phyloP scores from a whole-genome alignment of 495 filamentous ascomycete genomes.

The Hyaloscypha finlandica region DNA sequence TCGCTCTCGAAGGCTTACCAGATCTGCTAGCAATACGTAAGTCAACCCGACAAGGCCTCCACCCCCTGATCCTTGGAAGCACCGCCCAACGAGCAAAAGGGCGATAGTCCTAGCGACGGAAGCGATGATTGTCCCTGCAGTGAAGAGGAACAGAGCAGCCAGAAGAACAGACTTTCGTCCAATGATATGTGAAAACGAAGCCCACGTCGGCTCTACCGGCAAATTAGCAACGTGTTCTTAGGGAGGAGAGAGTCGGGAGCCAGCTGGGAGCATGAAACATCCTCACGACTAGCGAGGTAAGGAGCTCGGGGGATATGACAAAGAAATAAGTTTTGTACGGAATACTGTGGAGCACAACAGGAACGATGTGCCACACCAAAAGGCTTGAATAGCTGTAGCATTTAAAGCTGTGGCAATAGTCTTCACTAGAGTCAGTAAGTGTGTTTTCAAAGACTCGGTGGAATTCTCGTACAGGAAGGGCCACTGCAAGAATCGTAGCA shows the following conservation, averaged over 20 bases:
- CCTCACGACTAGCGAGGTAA: no score
- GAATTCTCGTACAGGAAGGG: constrained; percentile 20
- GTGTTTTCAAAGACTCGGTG: background rate
- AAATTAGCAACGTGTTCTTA: no score
- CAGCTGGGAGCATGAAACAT: no score
- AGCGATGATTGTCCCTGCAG: constrained; percentile 59
- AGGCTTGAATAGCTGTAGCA: constrained; percentile 57
- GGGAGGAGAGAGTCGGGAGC: no score
- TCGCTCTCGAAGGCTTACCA: constrained; percentile 54
- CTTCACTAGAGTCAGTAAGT: constrained; percentile 7
- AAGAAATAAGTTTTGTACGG: constrained; percentile 14
- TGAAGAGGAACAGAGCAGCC: constrained; percentile 52
- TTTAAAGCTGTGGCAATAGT: constrained; percentile 39
- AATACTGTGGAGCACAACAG: constrained; percentile 52
- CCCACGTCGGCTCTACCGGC: constrained; percentile 42
- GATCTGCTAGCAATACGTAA: constrained; percentile 65
- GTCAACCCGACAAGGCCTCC: constrained; percentile 65
- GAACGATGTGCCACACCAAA: constrained; percentile 55
- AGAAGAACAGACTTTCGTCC: constrained; percentile 48
- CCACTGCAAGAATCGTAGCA: constrained; percentile 26
- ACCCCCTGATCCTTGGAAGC: constrained; percentile 69
- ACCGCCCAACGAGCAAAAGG: constrained; percentile 61
- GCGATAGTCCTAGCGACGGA: constrained; percentile 58
- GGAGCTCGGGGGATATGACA: no score
- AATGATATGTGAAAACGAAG: constrained; percentile 54